phyloP scores from a whole-genome alignment of 2,329 filamentous ascomycete species.

The Alternaria gaisen region DNA sequence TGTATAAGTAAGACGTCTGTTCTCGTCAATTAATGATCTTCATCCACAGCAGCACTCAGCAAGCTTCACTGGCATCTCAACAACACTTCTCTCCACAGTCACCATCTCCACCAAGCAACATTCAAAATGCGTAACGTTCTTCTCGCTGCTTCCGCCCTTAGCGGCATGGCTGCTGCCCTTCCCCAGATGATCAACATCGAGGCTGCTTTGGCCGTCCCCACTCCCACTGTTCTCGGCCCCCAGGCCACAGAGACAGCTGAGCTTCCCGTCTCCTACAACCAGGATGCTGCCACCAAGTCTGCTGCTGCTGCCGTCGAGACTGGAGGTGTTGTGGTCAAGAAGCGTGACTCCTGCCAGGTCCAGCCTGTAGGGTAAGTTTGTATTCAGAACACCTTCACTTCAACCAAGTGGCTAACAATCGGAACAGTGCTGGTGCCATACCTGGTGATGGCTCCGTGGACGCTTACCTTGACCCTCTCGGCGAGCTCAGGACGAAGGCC shows the following conservation, averaged over 20 bases:
- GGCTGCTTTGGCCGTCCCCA: conserved; percentile 46
- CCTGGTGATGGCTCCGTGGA: background rate
- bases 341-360: conserved; percentile 21
- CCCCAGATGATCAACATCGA: conserved; percentile 50
- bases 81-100: conserved; percentile 14
- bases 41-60: conserved; percentile 18
- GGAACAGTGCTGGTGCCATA: background rate
- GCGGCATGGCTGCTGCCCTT: conserved; percentile 29
- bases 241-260: conserved; percentile 27
- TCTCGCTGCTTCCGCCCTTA: conserved; percentile 23
- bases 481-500: conserved; percentile 21
- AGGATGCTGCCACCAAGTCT: conserved; percentile 2
- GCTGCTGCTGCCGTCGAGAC: conserved; percentile 24
- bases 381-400: background rate
- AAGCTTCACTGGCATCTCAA: conserved; percentile 11
- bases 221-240: conserved; percentile 37
- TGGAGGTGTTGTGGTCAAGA: conserved; percentile 17
- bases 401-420: background rate
- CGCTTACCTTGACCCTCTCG: conserved; percentile 20
- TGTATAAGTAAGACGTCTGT: conserved; percentile 26
- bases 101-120: conserved; percentile 9
- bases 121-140: conserved; percentile 37
- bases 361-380: conserved; percentile 28
- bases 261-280: conserved; percentile 4
- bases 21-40: conserved; percentile 18